A percentile compares a stretch with the other conserved stretches of the same genome.
Conservation (phyloP, 1,284 basidiomycete species). For the Ustilago esculenta region DNA sequence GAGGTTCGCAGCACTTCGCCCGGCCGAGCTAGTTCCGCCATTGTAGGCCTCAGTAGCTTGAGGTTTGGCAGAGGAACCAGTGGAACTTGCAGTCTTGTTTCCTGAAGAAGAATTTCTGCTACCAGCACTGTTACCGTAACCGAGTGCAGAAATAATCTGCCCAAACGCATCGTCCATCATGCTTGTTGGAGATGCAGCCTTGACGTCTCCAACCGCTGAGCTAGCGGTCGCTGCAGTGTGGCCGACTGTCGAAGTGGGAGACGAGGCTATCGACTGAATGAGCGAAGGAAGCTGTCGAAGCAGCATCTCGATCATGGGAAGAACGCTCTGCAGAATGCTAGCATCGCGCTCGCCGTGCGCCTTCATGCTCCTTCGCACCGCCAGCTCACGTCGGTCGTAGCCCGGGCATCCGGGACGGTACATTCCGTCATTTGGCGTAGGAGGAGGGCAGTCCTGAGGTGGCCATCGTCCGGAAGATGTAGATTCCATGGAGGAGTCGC, state of each 20-base stretch:
- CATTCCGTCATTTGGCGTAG: constrained; percentile 53
- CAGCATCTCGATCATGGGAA: constrained; percentile 51
- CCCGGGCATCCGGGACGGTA: constrained; percentile 57
- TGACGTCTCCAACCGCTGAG: constrained; percentile 17
- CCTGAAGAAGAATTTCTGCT: constrained; percentile 3
- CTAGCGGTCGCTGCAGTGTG: constrained; percentile 24
- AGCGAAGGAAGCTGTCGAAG: constrained; percentile 40
- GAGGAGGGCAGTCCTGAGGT: constrained; percentile 47
- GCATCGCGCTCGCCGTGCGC: constrained; percentile 38
- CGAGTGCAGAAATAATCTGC: constrained; percentile 38
- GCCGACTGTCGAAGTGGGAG: constrained; percentile 17
- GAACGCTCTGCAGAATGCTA: constrained; percentile 31
- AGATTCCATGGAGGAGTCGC: constrained; percentile 8
- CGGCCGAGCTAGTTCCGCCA: constrained; percentile 20
- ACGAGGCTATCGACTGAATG: constrained; percentile 19
- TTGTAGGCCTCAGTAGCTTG: constrained; percentile 7
- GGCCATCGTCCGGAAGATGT: constrained; percentile 24
- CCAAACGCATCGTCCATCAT: constrained; percentile 30
- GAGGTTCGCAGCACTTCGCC: constrained; percentile 41
- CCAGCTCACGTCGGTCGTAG: constrained; percentile 51
- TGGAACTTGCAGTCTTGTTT: constrained; percentile 9
- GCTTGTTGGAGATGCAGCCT: constrained; percentile 21
- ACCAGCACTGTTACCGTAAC: constrained; percentile 6
- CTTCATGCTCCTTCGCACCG: constrained; percentile 29
- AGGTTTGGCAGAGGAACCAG: constrained; percentile 7